Conservation (phyloP, 768 basidiomycete genomes). For the Neoboletus brunneissimus region DNA sequence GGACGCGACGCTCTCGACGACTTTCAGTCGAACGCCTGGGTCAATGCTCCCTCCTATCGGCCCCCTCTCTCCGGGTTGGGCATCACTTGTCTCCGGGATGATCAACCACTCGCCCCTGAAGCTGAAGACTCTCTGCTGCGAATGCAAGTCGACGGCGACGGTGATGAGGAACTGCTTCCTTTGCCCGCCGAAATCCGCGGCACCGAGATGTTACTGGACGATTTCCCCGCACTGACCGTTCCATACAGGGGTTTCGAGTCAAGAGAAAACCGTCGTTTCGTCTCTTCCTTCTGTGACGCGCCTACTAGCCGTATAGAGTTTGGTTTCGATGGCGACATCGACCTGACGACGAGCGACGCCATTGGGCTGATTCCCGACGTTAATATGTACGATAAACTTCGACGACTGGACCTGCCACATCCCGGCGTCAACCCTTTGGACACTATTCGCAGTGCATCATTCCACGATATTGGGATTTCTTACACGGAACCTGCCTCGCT, state of each 20-base stretch:
- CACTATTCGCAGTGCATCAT: slow-evolving; percentile 24
- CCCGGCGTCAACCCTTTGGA: slow-evolving; percentile 41
- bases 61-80: slow-evolving; percentile 28
- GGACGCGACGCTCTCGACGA: slow-evolving; percentile 15
- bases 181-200: background rate
- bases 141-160: slow-evolving; percentile 9
- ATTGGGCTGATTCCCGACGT: slow-evolving; percentile 34
- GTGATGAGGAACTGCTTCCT: background rate
- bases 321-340: slow-evolving; percentile 6
- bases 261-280: background rate
- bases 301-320: background rate
- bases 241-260: background rate
- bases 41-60: slow-evolving; percentile 5
- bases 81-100: slow-evolving; percentile 16
- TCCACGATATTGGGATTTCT: background rate
- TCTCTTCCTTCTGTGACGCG: background rate
- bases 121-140: slow-evolving; percentile 1
- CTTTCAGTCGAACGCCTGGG: slow-evolving; percentile 33
- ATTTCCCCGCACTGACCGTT: background rate
- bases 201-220: background rate
- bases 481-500: background rate
- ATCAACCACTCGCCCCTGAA: background rate
- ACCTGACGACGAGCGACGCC: slow-evolving; percentile 8
- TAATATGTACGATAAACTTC: slow-evolving; percentile 34
- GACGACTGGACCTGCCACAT: slow-evolving; percentile 14